Evolutionary conservation across 176 grass and related monocot species (phyloP).

Genomic region (Carex kokanica): DNA sequence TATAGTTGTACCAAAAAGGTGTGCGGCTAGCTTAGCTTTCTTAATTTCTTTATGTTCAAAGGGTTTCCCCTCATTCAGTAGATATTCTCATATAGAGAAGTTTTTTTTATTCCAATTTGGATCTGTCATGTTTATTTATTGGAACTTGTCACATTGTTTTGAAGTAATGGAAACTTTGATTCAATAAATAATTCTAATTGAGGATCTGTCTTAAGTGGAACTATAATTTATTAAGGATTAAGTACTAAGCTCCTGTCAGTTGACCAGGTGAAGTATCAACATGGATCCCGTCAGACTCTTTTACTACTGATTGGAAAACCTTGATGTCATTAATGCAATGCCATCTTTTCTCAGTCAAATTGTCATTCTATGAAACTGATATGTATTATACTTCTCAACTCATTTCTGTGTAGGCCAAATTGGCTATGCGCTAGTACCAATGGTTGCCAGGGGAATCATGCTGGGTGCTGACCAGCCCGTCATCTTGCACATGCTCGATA

Average conservation of each 20-base stretch:
- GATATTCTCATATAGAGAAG: neutral
- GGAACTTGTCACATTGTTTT: neutral
- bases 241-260: conserved; percentile 1
- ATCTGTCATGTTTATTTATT: neutral
- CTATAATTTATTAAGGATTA: no score
- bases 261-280: neutral
- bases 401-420: conserved; percentile 67
- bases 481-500: conserved; percentile 98
- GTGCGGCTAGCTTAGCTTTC: neutral
- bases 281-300: neutral
- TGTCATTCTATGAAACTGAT: neutral
- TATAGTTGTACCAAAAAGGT: neutral
- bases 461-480: conserved; percentile 92
- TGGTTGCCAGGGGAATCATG: conserved; percentile 95
- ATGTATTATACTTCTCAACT: neutral
- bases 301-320: neutral
- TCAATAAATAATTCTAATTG: conserved; percentile 5
- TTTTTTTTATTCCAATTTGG: neutral
- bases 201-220: neutral
- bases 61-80: neutral
- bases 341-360: neutral
- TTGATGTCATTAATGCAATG: neutral
- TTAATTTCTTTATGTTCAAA: neutral
- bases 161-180: neutral
- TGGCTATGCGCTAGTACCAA: conserved; percentile 92